These are phyloP conservation scores for Canariomyces notabilis DNA, from an alignment of 2,329 filamentous ascomycete genomes.

Conservation along the genomic window DNA sequence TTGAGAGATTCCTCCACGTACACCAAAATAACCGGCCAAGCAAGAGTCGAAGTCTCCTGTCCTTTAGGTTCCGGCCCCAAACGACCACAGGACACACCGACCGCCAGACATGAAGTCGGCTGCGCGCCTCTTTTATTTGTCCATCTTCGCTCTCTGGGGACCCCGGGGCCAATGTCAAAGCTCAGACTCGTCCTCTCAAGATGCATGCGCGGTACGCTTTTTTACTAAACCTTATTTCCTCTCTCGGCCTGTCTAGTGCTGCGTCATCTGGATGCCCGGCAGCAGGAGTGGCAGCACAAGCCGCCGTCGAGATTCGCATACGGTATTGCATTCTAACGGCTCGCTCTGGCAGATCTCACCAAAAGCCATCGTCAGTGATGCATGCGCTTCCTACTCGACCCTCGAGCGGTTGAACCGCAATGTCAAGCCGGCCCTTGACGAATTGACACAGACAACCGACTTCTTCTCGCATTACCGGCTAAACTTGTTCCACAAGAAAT, in stretches of 20 bases:
- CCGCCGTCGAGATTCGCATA: constrained; percentile 20
- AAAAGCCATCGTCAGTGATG: constrained; percentile 83
- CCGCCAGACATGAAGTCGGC: constrained; percentile 46
- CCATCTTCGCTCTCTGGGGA: constrained; percentile 52
- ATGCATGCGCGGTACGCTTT: constrained; percentile 50
- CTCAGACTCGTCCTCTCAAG: constrained; percentile 32
- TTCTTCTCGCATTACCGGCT: constrained; percentile 98
- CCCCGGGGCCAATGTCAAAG: constrained; percentile 42
- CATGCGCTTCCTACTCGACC: constrained; percentile 87
- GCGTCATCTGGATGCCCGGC: constrained; percentile 11
- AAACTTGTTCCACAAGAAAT: constrained; percentile 90
- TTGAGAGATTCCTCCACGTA: neutral
- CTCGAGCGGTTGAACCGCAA: constrained; percentile 78
- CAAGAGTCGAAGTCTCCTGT: neutral
- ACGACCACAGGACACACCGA: neutral
- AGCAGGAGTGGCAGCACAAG: constrained; percentile 1
- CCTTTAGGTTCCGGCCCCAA: no score
- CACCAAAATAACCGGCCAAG: neutral
- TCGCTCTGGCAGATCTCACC: constrained; percentile 67
- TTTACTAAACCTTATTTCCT: constrained; percentile 19
- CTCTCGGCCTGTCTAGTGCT: constrained; percentile 22
- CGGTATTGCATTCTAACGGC: constrained; percentile 39
- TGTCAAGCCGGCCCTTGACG: constrained; percentile 70
- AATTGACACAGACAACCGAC: constrained; percentile 81
- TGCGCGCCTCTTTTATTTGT: constrained; percentile 51